Percentiles rank a stretch among this genome's conserved stretches.
phyloP scores from a whole-genome alignment of 2,329 filamentous ascomycete genomes.

The Aspergillus luchuensis region DNA sequence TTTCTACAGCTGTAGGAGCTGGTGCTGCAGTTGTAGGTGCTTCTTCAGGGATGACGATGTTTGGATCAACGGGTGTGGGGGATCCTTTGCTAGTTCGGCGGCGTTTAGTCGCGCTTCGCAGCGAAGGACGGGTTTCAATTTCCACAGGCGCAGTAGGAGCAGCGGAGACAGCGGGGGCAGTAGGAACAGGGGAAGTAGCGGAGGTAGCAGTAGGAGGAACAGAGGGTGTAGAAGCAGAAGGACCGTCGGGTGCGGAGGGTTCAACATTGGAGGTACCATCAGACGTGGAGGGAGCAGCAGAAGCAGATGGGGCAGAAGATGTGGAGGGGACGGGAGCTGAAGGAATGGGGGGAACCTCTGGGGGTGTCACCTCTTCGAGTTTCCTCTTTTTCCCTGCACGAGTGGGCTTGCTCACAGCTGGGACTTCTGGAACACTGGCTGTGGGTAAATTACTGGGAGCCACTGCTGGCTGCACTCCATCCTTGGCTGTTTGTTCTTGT shows the following conservation, averaged over 20 bases:
- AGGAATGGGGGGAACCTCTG: slow-evolving; percentile 20
- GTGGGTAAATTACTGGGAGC: slow-evolving; percentile 14
- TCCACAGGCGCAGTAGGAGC: slow-evolving; percentile 15
- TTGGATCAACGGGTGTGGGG: slow-evolving; percentile 28
- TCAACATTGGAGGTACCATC: background rate
- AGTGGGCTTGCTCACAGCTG: slow-evolving; percentile 20
- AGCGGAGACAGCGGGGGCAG: slow-evolving; percentile 2
- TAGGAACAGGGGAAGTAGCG: too few relatives aligned
- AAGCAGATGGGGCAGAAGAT: background rate
- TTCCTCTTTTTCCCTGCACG: slow-evolving; percentile 54
- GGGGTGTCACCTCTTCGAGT: slow-evolving; percentile 50
- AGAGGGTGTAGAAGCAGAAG: background rate
- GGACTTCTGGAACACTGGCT: slow-evolving; percentile 10
- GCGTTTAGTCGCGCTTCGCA: slow-evolving; percentile 39
- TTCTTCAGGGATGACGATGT: slow-evolving; percentile 44
- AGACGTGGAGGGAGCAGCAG: background rate
- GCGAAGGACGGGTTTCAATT: slow-evolving; percentile 27
- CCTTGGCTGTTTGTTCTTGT: slow-evolving; percentile 24
- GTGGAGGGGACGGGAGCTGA: background rate
- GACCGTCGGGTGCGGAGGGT: background rate
- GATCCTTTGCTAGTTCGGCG: slow-evolving; percentile 40
- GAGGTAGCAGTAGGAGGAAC: background rate
- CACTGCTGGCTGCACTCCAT: slow-evolving; percentile 12
- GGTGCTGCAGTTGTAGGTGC: slow-evolving; percentile 41
- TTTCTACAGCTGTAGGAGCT: slow-evolving; percentile 35